These are phyloP conservation scores for Atkinsonella texensis DNA, from an alignment of 2,329 filamentous ascomycete species.

Conservation along the genomic window DNA sequence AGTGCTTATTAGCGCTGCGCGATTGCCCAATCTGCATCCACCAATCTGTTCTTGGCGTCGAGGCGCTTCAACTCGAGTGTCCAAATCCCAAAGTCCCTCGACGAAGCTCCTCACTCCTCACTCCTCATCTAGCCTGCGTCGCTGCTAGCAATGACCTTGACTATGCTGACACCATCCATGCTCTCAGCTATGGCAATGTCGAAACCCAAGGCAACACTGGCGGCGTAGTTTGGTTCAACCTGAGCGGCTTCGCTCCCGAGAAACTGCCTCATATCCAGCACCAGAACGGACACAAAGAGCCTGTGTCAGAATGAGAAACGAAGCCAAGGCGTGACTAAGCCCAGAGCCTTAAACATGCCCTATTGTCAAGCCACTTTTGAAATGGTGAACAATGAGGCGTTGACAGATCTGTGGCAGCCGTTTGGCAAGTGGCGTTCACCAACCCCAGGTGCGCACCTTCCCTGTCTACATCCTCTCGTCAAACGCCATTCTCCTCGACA, in stretches of 20 bases:
- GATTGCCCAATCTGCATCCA: too few species aligned
- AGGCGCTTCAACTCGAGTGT: too few species aligned
- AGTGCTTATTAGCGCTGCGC: too few species aligned
- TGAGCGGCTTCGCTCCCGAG: neutral
- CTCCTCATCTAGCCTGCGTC: too few species aligned
- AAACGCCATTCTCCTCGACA: neutral
- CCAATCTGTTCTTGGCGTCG: too few species aligned
- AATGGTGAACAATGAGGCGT: neutral
- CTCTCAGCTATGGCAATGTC: slow-evolving; percentile 1
- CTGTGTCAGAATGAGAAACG: too few species aligned
- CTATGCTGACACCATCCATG: neutral
- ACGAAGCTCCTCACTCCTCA: too few species aligned
- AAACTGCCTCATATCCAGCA: slow-evolving; percentile 3
- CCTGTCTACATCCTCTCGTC: neutral
- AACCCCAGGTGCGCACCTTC: slow-evolving; percentile 1
- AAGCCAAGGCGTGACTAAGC: too few species aligned
- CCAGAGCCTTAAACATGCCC: too few species aligned
- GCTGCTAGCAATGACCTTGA: neutral
- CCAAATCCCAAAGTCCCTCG: too few species aligned
- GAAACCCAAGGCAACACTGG: neutral
- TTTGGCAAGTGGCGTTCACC: neutral
- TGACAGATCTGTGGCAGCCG: neutral
- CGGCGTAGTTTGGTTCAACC: slow-evolving; percentile 2
- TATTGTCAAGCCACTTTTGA: neutral
- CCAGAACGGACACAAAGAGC: too few species aligned